Base-by-base conservation (phyloP, 768 basidiomycete species). In the Tricholoma sp. region DNA sequence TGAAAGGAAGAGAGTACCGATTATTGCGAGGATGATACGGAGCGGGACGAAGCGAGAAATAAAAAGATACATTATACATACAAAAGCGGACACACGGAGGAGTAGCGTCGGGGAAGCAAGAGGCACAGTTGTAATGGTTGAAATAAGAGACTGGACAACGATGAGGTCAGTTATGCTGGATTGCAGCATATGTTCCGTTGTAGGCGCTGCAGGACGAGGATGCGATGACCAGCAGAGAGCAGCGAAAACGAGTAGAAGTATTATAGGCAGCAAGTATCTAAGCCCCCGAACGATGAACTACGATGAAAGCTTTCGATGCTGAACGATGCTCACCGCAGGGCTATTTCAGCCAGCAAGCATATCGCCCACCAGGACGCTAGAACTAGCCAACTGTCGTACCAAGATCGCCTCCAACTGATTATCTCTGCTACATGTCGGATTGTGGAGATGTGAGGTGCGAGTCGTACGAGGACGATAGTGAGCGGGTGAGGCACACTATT, bases 351-450 rank as follows among this genome's bases (percentile, higher is more conserved):
- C 46, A 87, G 76, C 55, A 94, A 74, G 72, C 89, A 92, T 18
- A 84, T 22, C 0, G 80, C 81, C 89, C 92, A 95, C 90, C 90
- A 94, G 1, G 68, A 67, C 0, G 79, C 87, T 45, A 96, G 72
- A 1, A 80, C 69, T 3, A 94, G 79, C 75, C 79, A 87, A 52
- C 83, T 78, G 53, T 89, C 80, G 63, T 84, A 79, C 78, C 79
- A 82, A 10, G 74, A 69, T 0, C 76, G 65, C 37, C 76, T 72
- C 88, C 90, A 92, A 61, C 76, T 80, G 31, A 81, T 29, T 1
- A 85, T 68, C 64, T 88, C 79, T 2, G 78, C 66, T 0, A 69
- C 31, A 56, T 72, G 72, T 11, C 83, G 75, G 8, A 78, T 31
- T 18, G 61, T 57, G 24, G 80, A 71, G 22, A 91, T 75, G 39